Evolutionary conservation across 441 rosid species (phyloP).

Genomic region (Cnidoscolus chayamansa): DNA sequence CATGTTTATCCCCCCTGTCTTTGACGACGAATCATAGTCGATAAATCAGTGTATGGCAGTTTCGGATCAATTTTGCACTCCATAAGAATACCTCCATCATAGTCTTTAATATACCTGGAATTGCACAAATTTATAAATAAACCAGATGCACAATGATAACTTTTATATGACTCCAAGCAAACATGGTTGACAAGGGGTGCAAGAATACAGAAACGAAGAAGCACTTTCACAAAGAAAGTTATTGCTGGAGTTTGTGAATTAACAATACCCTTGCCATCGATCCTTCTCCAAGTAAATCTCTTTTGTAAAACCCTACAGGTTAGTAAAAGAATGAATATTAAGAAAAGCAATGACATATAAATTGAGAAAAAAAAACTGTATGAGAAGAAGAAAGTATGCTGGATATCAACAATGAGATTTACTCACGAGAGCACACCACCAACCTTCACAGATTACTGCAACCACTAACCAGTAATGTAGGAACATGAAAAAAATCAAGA

Average conservation of each 20-base stretch:
- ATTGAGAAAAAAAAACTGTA: not conserved
- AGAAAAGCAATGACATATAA: conserved; percentile 13
- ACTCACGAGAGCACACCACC: not conserved
- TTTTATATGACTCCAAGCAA: not conserved
- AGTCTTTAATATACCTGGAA: conserved; percentile 86
- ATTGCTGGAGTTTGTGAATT: conserved; percentile 26
- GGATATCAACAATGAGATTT: conserved; percentile 14
- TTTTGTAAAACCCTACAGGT: conserved; percentile 90
- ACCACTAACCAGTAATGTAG: not conserved
- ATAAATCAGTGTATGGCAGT: conserved; percentile 92
- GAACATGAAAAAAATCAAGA: not conserved
- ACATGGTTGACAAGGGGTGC: conserved; percentile 4
- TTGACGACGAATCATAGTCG: conserved; percentile 90
- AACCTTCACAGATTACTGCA: not conserved
- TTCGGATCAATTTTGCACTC: conserved; percentile 97
- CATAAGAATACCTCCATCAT: conserved; percentile 98
- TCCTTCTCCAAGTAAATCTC: conserved; percentile 97
- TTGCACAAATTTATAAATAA: conserved; percentile 6
- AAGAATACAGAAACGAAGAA: not conserved
- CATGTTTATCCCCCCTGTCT: conserved; percentile 55
- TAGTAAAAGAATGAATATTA: conserved; percentile 14
- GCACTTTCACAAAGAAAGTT: conserved; percentile 14
- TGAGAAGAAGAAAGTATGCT: not conserved
- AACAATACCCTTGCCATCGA: conserved; percentile 94
- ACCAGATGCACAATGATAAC: conserved; percentile 1